Evolutionary conservation across 192 early-diverging fungal genomes (phyloP).

Genomic region (Coemansia sp.): DNA sequence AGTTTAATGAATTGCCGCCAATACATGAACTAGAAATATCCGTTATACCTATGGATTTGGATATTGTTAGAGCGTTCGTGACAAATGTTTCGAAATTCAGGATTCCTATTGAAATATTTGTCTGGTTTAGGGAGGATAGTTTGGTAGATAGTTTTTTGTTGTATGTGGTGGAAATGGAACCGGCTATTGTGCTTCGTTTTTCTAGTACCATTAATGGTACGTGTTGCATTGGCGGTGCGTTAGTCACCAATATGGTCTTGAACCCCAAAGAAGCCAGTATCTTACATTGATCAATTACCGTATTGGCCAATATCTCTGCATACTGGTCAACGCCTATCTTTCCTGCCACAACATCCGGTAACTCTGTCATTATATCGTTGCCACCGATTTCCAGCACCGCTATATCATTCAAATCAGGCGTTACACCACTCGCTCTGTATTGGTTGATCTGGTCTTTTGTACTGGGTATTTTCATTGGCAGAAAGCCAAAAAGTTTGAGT

Average conservation of each 20-base stretch:
- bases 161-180: constrained; percentile 11
- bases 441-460: constrained; percentile 16
- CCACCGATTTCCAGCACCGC: constrained; percentile 18
- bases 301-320: constrained; percentile 5
- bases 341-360: constrained; percentile 3
- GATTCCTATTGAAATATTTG: background rate
- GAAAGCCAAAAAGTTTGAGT: constrained; percentile 6
- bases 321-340: background rate
- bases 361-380: constrained; percentile 11
- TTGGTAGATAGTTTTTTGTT: constrained; percentile 15
- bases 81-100: constrained; percentile 19
- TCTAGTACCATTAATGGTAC: constrained; percentile 13
- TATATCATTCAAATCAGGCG: background rate
- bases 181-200: background rate
- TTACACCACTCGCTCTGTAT: background rate
- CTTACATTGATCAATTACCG: constrained; percentile 12
- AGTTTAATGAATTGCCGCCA: constrained; percentile 11
- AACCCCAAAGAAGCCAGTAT: constrained; percentile 11
- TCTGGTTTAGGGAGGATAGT: background rate
- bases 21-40: constrained; percentile 20
- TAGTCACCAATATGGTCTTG: constrained; percentile 15
- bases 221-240: constrained; percentile 11
- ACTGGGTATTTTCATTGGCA: constrained; percentile 14
- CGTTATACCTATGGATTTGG: constrained; percentile 2
- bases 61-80: constrained; percentile 7